Evolutionary conservation across 352 stramenopile genomes (phyloP).

Genomic region (Thalassiosira allenii): DNA sequence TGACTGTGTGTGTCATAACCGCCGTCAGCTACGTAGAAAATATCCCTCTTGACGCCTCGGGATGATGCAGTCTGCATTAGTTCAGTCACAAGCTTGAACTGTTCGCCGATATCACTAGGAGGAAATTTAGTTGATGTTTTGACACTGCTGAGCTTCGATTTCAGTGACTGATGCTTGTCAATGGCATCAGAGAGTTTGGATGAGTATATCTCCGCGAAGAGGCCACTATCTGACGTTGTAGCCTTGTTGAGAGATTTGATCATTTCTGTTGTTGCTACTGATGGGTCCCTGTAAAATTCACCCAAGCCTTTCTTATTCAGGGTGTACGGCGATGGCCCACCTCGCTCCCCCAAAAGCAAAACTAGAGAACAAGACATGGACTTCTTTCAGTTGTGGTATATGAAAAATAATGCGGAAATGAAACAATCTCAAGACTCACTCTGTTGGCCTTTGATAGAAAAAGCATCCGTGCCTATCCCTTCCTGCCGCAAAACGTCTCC

Average conservation of each 20-base stretch:
- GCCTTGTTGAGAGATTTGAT: constrained; percentile 62
- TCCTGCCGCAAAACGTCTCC: constrained; percentile 49
- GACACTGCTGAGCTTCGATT: constrained; percentile 32
- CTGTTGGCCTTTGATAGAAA: constrained; percentile 59
- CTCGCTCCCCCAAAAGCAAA: constrained; percentile 43
- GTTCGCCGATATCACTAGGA: constrained; percentile 12
- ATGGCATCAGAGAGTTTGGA: constrained; percentile 48
- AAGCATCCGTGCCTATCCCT: constrained; percentile 46
- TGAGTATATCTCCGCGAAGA: constrained; percentile 66
- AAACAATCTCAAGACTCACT: too few relatives aligned
- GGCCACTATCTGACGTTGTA: constrained; percentile 53
- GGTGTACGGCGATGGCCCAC: constrained; percentile 35
- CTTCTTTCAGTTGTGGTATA: too few relatives aligned
- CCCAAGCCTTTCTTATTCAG: constrained; percentile 29
- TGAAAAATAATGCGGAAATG: too few relatives aligned
- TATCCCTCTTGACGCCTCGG: constrained; percentile 55
- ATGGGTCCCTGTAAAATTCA: constrained; percentile 55
- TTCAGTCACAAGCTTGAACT: constrained; percentile 65
- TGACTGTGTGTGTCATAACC: constrained; percentile 76
- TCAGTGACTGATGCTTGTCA: constrained; percentile 31
- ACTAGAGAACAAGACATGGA: constrained; percentile 33
- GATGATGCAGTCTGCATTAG: constrained; percentile 59
- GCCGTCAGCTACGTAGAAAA: constrained; percentile 72
- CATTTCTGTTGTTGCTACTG: constrained; percentile 46
- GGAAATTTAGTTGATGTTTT: constrained; percentile 45